phyloP scores from a whole-genome alignment of 164 flowering plant genomes.

The Berberis thunbergii region DNA sequence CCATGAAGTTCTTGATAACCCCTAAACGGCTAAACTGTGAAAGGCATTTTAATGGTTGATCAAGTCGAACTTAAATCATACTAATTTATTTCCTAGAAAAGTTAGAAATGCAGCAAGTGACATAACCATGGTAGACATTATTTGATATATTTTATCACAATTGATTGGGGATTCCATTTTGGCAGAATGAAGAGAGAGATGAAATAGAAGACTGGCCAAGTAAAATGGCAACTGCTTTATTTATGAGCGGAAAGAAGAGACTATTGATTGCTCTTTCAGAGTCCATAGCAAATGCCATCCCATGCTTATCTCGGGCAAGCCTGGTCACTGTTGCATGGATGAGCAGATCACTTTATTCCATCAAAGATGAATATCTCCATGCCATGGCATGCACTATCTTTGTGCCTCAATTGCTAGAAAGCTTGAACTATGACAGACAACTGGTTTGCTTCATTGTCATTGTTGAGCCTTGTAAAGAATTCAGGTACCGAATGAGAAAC shows the following conservation, averaged over 20 bases:
- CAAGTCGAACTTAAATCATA: no score
- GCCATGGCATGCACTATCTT: slow-evolving; percentile 32
- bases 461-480: slow-evolving; percentile 30
- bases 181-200: slow-evolving; percentile 47
- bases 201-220: slow-evolving; percentile 38
- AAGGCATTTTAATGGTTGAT: no score
- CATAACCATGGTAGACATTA: no score
- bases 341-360: slow-evolving; percentile 23
- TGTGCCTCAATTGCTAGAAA: slow-evolving; percentile 29
- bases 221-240: slow-evolving; percentile 34
- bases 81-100: no score
- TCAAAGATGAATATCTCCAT: slow-evolving; percentile 21
- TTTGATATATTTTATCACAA: no score
- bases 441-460: slow-evolving; percentile 39
- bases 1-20: no score
- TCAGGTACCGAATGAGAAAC: slow-evolving; percentile 29
- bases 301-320: slow-evolving; percentile 48
- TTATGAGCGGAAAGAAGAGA: slow-evolving; percentile 33
- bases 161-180: neutral
- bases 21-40: no score
- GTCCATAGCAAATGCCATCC: slow-evolving; percentile 37
- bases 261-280: slow-evolving; percentile 40
- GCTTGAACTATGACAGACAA: slow-evolving; percentile 25
- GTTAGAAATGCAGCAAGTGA: no score
- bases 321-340: slow-evolving; percentile 58